Conservation (phyloP, 2,329 filamentous ascomycete genomes). For the Alternaria alternata region DNA sequence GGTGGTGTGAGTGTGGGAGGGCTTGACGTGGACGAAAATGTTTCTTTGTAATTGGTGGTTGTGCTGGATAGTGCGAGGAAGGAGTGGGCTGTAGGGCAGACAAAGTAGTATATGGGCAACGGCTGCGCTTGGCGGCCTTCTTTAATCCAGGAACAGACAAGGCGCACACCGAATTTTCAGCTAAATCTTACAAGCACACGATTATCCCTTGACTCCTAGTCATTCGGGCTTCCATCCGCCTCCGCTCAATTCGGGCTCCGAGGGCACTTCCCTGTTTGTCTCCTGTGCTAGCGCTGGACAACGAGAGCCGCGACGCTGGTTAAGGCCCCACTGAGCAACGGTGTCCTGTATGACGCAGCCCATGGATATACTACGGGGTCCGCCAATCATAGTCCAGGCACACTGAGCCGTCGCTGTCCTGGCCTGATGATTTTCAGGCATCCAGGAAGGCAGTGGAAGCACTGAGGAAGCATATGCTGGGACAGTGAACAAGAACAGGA, state of each 20-base stretch:
- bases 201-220: slow-evolving; percentile 15
- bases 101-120: slow-evolving; percentile 12
- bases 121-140: slow-evolving; percentile 7
- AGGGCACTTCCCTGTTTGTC: slow-evolving; percentile 17
- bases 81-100: slow-evolving; percentile 9
- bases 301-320: slow-evolving; percentile 18
- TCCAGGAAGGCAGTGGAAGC: background rate
- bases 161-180: slow-evolving; percentile 17
- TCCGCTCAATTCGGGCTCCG: slow-evolving; percentile 15
- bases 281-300: slow-evolving; percentile 16
- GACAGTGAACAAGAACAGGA: background rate
- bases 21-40: background rate
- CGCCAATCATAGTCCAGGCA: slow-evolving; percentile 6
- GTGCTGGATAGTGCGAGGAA: slow-evolving; percentile 4
- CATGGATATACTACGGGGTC: slow-evolving; percentile 1
- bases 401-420: background rate
- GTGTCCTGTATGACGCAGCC: slow-evolving; percentile 19
- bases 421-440: slow-evolving; percentile 7
- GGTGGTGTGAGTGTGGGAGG: slow-evolving; percentile 2
- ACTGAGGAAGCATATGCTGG: background rate
- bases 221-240: slow-evolving; percentile 12
- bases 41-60: slow-evolving; percentile 2
- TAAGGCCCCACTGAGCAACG: slow-evolving; percentile 16
- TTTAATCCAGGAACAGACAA: slow-evolving; percentile 17
- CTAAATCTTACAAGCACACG: slow-evolving; percentile 19